A percentile compares a stretch with the other conserved stretches of the same genome.
phyloP scores from a whole-genome alignment of 257 asterid species.

The Salvia miltiorrhiza region DNA sequence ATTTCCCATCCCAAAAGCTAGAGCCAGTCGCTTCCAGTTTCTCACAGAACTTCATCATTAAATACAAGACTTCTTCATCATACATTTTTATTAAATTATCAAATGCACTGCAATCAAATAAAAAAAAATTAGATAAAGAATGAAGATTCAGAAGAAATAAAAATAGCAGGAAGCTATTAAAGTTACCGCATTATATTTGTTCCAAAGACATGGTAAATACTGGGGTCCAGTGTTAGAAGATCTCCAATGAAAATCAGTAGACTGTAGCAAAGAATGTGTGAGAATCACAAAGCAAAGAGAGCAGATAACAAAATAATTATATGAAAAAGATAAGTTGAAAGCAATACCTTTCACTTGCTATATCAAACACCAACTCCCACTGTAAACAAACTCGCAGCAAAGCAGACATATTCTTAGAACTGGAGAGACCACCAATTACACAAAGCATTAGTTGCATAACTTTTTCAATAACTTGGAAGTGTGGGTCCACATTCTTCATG shows the following conservation, averaged over 20 bases:
- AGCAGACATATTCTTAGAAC: conserved; percentile 35
- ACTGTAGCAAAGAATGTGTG: conserved; percentile 39
- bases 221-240: conserved; percentile 51
- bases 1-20: conserved; percentile 40
- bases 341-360: conserved; percentile 62
- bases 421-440: conserved; percentile 50
- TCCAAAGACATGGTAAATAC: conserved; percentile 44
- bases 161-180: not conserved
- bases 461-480: conserved; percentile 45
- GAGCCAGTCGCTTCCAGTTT: conserved; percentile 46
- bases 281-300: conserved; percentile 16
- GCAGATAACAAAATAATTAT: conserved; percentile 7
- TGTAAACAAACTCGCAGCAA: conserved; percentile 41
- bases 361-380: conserved; percentile 63
- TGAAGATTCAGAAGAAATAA: not conserved
- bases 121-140: conserved; percentile 17
- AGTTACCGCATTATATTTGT: conserved; percentile 59
- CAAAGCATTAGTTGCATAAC: conserved; percentile 59
- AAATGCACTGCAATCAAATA: conserved; percentile 64
- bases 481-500: conserved; percentile 33
- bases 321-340: conserved; percentile 14
- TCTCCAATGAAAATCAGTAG: conserved; percentile 57
- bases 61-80: conserved; percentile 54
- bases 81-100: conserved; percentile 51
- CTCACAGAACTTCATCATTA: conserved; percentile 62